Evolutionary conservation across 352 stramenopile genomes (phyloP), one percentile per base, ranked within the genome.

Genomic region (Phytophthora meadii): DNA sequence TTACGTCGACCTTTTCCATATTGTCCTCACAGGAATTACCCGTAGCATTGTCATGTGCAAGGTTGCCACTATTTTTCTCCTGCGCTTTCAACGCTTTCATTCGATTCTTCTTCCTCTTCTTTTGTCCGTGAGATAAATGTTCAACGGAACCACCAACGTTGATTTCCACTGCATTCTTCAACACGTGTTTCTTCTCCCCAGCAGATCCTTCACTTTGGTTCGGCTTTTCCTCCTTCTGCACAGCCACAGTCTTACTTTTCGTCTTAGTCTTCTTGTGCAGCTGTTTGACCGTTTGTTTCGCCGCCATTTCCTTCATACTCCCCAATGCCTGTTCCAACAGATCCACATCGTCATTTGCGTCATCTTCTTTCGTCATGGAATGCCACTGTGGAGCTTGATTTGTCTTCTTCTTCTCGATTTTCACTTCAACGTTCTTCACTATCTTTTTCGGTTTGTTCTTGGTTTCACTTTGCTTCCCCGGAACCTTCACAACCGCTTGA

Each of bases 311-410:
- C 42, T 76, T 78, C 39, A 82, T 61, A n/a, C 58, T 74, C 9
- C 65, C 51, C 30, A 86, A 53, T 14, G 70, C 72, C 37, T 70
- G 68, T 32, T 83, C 75, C 12, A 84, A 45, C 28, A 68, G 62
- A 34, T 84, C 61, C 39, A 70, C 58, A 15, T 68, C 62, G 5
- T 64, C 44, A 22, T 61, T 48, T 15, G 22, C n/a, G n/a, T 47
- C 41, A 12, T 45, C 56, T 10, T 59, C 10, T 11, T 54, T 56
- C 34, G 51, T 15, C 53, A 58, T 48, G 7, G 32, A 49, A 51
- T 66, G 42, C 46, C 22, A 44, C 39, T 66, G 50, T 19, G 52
- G 41, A 9, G 48, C 37, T 5, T 65, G 50, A 2, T 41, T 50
- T 7, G 3, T 28, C 37, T n/a, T 52, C 28, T 60, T 71, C 24